Base-by-base conservation (phyloP, 2,329 filamentous ascomycete genomes). In the Aspergillus phoenicis region DNA sequence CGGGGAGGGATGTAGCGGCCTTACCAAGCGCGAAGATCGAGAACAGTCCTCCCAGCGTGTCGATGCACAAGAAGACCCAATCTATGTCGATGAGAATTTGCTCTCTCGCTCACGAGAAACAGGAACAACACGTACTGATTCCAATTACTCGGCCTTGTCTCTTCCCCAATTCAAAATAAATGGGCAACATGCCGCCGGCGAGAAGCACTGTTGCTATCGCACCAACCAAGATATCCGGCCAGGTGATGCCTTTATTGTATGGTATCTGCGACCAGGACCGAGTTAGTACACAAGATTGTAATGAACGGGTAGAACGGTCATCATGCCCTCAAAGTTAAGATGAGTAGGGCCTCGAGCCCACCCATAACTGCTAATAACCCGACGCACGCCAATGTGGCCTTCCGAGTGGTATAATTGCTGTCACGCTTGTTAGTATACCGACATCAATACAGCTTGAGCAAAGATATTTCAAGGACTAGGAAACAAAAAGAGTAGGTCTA, bases 381-480 rank as follows among this genome's bases (percentile, higher is more conserved):
- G 3, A 24, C 6, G 24, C 41, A 45, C 2, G 41, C 41, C 1
- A 24, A 7, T 45, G 41, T 45, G 6, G 41, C 41, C 3, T 45
- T 45, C 0, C 4, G 8, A 2, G 41, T 15, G 10, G 17, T 13
- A 13, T 45, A 45, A 2, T 7, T 8, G 13, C 41, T 45, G 13
- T 8, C 24, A 5, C 5, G 15, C 41, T 24, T 11, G 22, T 45
- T 5, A 45, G 4, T 13, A 45, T 24, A 45, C 5, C 1, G 2
- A 43, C 41, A 6, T 13, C 13, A 0, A 3, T 36, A 6, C 11
- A 11, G 4, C 1, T 6, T 36, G 1, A 13, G 33, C 11, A 5
- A 1, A 36, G 5, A 36, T 15, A 13, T 0, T 36, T 6, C 1
- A 2, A 6, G 0, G 13, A 4, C 1, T 36, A 2, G 11, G 2